Conservation (phyloP, 148 eudicot genomes). For the Rheum nobile region DNA sequence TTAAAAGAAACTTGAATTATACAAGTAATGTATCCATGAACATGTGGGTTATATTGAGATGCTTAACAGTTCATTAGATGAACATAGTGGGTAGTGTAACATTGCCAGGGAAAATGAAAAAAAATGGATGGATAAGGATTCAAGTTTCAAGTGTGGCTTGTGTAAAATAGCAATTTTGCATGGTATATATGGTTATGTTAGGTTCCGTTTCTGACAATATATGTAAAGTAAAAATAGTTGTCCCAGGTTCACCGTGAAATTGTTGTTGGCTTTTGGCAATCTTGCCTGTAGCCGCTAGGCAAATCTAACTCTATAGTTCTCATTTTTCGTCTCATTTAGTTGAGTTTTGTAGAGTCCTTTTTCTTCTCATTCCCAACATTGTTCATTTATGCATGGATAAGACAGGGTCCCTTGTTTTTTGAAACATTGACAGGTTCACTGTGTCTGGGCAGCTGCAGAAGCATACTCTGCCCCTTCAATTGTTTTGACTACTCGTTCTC, state of each 20-base stretch:
- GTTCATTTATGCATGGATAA: not conserved
- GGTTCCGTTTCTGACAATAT: too few species aligned
- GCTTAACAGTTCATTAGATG: not conserved
- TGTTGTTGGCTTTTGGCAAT: not conserved
- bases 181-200: not conserved
- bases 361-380: not conserved
- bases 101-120: not conserved
- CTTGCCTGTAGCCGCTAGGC: not conserved
- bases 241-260: not conserved
- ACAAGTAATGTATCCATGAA: not conserved
- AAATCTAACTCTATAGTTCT: not conserved
- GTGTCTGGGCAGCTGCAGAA: conserved; percentile 99
- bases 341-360: not conserved
- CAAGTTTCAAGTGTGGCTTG: not conserved
- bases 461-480: conserved; percentile 98
- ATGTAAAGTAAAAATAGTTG: too few species aligned
- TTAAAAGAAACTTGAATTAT: not conserved
- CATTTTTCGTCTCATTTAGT: not conserved
- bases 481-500: conserved; percentile 74
- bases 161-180: not conserved
- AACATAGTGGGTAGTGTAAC: not conserved
- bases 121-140: too few species aligned
- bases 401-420: not conserved
- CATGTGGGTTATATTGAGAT: not conserved
- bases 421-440: conserved; percentile 56